These are phyloP conservation scores for Arabis hirsuta DNA, from an alignment of 345 rosid species.

Conservation along the genomic window DNA sequence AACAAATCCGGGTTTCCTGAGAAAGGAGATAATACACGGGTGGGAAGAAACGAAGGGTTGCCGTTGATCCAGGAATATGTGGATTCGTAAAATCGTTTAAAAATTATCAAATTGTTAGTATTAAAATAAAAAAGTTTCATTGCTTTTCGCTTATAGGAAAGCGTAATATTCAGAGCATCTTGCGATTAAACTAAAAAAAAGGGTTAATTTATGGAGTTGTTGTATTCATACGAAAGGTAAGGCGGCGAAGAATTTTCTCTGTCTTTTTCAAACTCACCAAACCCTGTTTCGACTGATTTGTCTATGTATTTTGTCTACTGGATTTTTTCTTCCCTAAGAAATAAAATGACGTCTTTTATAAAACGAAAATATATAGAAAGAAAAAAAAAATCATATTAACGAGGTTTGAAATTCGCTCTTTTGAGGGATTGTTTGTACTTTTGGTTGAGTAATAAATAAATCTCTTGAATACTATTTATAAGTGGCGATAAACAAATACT, in stretches of 20 bases:
- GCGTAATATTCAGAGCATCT: constrained; percentile 6
- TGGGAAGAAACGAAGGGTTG: constrained; percentile 50
- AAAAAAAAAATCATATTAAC: too few species aligned
- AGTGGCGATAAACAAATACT: too few species aligned
- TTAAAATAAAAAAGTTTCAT: not conserved
- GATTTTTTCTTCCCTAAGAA: too few species aligned
- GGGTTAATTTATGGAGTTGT: too few species aligned
- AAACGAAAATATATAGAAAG: too few species aligned
- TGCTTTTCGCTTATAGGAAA: not conserved
- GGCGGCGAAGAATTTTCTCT: constrained; percentile 2
- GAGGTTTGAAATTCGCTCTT: too few species aligned
- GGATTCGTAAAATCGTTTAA: constrained; percentile 40
- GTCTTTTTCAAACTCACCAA: not conserved
- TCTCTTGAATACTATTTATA: too few species aligned
- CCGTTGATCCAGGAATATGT: constrained; percentile 51
- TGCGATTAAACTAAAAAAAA: too few species aligned
- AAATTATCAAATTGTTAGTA: not conserved
- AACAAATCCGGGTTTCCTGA: not conserved
- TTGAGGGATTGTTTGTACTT: too few species aligned
- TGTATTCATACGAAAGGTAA: not conserved
- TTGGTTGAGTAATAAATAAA: too few species aligned
- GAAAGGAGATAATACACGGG: constrained; percentile 34
- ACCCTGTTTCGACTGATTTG: not conserved
- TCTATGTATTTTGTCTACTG: too few species aligned
- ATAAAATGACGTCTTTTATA: too few species aligned